Evolutionary conservation across 768 basidiomycete species (phyloP), one percentile per base, ranked within the genome.

Genomic region (Phylloporus rhodoxanthus): DNA sequence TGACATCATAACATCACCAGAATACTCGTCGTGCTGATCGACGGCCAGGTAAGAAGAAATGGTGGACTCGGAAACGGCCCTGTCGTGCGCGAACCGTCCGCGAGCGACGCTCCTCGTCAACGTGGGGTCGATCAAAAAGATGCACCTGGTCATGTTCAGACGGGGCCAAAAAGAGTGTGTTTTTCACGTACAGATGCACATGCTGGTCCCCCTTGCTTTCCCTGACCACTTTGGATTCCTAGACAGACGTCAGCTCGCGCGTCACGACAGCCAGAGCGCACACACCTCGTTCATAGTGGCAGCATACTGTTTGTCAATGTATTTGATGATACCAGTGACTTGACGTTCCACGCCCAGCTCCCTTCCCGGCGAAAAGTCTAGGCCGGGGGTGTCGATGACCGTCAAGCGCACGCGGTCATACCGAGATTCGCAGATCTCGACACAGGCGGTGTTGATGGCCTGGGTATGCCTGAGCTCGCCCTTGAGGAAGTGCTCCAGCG

Each of bases 161-260:
- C 45, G 34, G 39, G 20, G n/a, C 19, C 38, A 23, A 32, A 34
- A 36, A 32, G 5, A 13, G 48, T 38, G 21, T 19, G 47, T 5
- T 14, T 17, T 25, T 28, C 20, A 68, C 87, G 68, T 65, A 91
- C 88, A 91, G 69, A 69, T 93, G 90, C 58, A 93, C 84, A 58
- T 92, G 91, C 58, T 89, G 87, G 69, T 93, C 90, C 43, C 87
- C 89, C 70, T 85, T 90, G 70, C 80, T 88, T 65, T 89, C 80
- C 56, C 90, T 80, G 45, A 91, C 72, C 36, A 93, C 89, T 74
- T 92, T 93, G 48, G 86, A 87, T 74, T 92, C 89, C 89, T 91
- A 42, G 47, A 43, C 42, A 43, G 45, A 8, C 45, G 20, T 55
- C 34, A 50, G 36, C n/a, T 10, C 13, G 42, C 32, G 13, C 34